Evolutionary conservation across 495 filamentous ascomycete species (phyloP), one percentile per base, ranked within the genome.

Genomic region (Friedmanniomyces simplex): DNA sequence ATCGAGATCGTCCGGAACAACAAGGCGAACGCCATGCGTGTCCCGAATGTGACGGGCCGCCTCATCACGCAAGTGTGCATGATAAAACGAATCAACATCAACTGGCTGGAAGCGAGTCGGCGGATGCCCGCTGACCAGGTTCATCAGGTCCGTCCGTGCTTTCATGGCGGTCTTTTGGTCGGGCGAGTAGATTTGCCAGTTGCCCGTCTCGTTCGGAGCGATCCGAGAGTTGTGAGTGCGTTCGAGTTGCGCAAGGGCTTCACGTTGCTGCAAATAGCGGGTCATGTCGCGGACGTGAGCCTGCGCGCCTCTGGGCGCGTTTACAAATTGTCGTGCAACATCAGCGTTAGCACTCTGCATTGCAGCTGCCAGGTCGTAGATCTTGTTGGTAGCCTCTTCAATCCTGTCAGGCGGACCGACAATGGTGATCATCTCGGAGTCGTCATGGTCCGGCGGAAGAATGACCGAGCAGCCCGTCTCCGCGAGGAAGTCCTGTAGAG

Each of bases 391-490:
- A 55, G 84, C 94, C 56, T 73, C 72, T 54, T 86, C 78, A 47
- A 95, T 80, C 52, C 80, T 77, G 43, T 88, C 79, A 8, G 79
- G 68, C 22, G 86, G 89, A 5, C 94, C 94, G 58, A 89, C 83
- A 61, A 99, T 79, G 32, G 86, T 90, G 24, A 95, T 77, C 54
- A 79, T 82, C 59, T 95, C 88, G 39, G 79, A 83, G 43, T 91
- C 88, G 39, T 87, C 86, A 14, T 77, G 79, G 39, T 76, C 73
- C 28, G 77, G 81, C 28, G 94, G 91, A 22, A 96, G 64, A 45
- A 96, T 80, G 46, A 97, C 81, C 41, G 86, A 78, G 71, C 94
- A 99, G 50, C 91, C 93, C 47, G 91, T 96, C 60, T 95, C 82
- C 16, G 82, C 80, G 57, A 95, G 81, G 74, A 99, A 91, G 45